A percentile compares a stretch with the other conserved stretches of the same genome.
These are phyloP conservation scores for Pyronema domesticum DNA, from an alignment of 495 filamentous ascomycete genomes.

Conservation along the genomic window DNA sequence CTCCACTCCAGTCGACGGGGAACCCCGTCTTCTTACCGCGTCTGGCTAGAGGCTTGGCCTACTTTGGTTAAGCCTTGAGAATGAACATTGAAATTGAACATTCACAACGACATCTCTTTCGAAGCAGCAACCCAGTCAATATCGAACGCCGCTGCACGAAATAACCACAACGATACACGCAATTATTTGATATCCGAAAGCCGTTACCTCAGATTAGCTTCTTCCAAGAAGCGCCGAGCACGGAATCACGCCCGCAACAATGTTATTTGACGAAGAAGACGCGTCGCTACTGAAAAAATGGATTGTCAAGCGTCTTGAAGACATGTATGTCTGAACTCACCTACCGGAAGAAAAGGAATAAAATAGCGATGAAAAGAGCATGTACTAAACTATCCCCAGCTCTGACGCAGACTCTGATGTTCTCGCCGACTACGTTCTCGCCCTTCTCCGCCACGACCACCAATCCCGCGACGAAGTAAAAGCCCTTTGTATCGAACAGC, in stretches of 20 bases:
- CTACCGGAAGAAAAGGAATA: neutral
- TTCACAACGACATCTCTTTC: too few species aligned
- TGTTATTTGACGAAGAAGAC: conserved; percentile 68
- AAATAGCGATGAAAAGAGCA: neutral
- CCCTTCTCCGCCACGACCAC: conserved; percentile 59
- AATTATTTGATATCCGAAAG: too few species aligned
- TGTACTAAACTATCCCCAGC: conserved; percentile 38
- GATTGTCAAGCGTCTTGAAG: conserved; percentile 78
- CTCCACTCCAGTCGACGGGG: too few species aligned
- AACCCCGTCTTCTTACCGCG: too few species aligned
- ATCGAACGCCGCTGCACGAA: too few species aligned
- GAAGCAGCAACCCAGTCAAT: too few species aligned
- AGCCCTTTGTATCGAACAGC: conserved; percentile 53
- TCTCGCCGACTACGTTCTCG: conserved; percentile 85
- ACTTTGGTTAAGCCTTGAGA: too few species aligned
- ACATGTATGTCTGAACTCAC: conserved; percentile 46
- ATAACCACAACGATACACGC: too few species aligned
- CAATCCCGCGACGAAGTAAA: conserved; percentile 55
- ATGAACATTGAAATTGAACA: too few species aligned
- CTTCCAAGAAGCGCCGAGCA: too few species aligned
- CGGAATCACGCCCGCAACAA: conserved; percentile 20
- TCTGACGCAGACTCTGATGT: conserved; percentile 92
- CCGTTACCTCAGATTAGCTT: too few species aligned
- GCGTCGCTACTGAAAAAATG: conserved; percentile 59
- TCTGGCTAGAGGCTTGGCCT: too few species aligned